Percentiles rank a stretch among this genome's conserved stretches.
Conservation (phyloP, 1,284 basidiomycete genomes). For the Fomitopsis pinicola region DNA sequence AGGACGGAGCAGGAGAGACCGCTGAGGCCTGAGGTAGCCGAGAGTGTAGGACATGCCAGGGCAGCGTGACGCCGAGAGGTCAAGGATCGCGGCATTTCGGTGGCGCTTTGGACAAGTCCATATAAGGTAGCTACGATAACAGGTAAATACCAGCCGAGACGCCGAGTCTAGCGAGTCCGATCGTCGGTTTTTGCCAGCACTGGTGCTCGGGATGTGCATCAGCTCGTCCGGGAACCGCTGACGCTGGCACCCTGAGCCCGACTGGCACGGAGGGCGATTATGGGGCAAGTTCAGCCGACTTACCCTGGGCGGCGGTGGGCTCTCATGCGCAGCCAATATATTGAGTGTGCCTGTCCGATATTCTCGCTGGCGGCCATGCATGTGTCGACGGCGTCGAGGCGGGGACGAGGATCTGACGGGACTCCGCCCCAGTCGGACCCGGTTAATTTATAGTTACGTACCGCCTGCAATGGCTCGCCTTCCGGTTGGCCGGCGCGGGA, state of each 20-base stretch:
- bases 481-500: constrained; percentile 6
- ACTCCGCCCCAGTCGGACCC: constrained; percentile 9
- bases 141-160: background rate
- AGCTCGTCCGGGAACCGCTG: background rate
- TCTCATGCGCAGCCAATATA: too few species aligned
- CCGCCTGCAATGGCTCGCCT: background rate
- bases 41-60: background rate
- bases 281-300: too few species aligned
- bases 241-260: background rate
- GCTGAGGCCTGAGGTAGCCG: background rate
- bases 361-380: background rate
- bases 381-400: background rate
- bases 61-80: background rate
- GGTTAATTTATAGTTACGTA: constrained; percentile 6
- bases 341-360: background rate
- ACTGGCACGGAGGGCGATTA: background rate
- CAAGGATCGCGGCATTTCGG: background rate
- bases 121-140: background rate
- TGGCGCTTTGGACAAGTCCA: background rate
- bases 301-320: too few species aligned
- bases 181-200: background rate
- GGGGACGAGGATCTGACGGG: constrained; percentile 3
- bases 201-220: background rate
- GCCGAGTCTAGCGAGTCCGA: background rate
- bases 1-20: background rate